Base-by-base conservation (phyloP, 1,284 basidiomycete species). In the Laetiporus sulphureus region DNA sequence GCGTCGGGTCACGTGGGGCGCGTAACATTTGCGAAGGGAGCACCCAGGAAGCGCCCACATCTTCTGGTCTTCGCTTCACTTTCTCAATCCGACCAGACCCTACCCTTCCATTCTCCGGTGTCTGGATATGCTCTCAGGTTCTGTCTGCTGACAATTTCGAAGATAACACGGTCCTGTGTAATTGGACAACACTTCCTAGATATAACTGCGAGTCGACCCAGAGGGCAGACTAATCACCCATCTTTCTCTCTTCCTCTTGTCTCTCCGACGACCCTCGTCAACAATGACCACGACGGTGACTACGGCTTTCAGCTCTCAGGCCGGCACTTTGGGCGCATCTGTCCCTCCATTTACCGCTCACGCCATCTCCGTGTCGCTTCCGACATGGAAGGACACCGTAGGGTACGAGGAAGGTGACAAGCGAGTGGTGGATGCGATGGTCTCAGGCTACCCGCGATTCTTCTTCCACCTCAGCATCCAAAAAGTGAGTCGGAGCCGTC, bases 361-460 rank as follows among this genome's bases (percentile, higher is more conserved):
- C 58, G 96, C 96, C 29, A 92, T 98, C 47, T 95, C 92, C 1
- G 94, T 98, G n/a, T 97, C 93, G 5, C 73, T 99, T 1, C 96
- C 96, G 0, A 91, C 78, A 15, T 99, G 95, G 95, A 69, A 71
- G 38, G 96, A 98, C 64, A 92, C 88, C 53, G 79, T 99, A 36
- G 94, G 75, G 11, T 99, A 98, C 55, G 95, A 98, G 63, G 87
- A 93, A 56, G 92, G 92, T 11, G 81, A 87, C n/a, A 79, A 83
- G 53, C 75, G 91, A 27, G 83, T 99, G 5, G 61, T 86, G 2
- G 75, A 89, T 42, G 71, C 68, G 13, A 94, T 98, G 92, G 76
- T 88, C 42, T 82, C 83, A 4, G 96, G 95, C n/a, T 99, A 99
- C 59, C 96, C 96, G 0, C 72, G 96, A 36, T 99, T 99, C 68